Evolutionary conservation across 257 asterid genomes (phyloP), one percentile per base, ranked within the genome.

Genomic region (Marsdenia floribunda): DNA sequence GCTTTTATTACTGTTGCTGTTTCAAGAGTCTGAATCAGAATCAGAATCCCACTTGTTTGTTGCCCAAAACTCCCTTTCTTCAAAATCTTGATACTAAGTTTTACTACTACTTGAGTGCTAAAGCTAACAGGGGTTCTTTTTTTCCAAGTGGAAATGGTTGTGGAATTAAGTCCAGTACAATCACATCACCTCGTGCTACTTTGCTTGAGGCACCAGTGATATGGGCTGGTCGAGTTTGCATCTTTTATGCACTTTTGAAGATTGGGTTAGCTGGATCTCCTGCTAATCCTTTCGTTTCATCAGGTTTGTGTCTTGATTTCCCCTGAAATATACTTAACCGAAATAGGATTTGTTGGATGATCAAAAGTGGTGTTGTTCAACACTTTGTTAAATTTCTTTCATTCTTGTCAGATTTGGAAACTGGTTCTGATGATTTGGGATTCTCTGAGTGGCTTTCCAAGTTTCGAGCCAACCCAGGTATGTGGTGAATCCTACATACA

Each of bases 251-350:
- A 26, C 93, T 93, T 6, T 71, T 93, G 80, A 93, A 93, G 81
- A 85, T 94, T 82, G 98, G 98, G 14, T 82, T 93, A 40, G 98
- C 94, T 86, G 98, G 98, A 82, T 93, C 98, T 82, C 90, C 98
- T 58, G 15, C 89, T 72, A 93, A 89, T 69, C 97, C 97, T 61
- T 78, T 93, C 46, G 79, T 91, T 78, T 80, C 97, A 58, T 72
- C 73, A 64, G 81, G 81, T 77, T 2, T 50, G 40, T 15, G 4
- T 44, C 49, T 44, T 44, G 12, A 2, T 15, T 63, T 26, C 60
- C 26, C n/a, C 35, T 22, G 8, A 22, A 5, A 26, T 38, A 1
- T 24, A 21, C 44, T 1, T 21, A 42, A 18, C 44, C 13, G n/a
- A 57, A 46, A 44, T 60, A 73, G 60, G 50, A 49, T 71, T 9